Base-by-base conservation (phyloP, 2,329 filamentous ascomycete species). In the Colletotrichum lupini region DNA sequence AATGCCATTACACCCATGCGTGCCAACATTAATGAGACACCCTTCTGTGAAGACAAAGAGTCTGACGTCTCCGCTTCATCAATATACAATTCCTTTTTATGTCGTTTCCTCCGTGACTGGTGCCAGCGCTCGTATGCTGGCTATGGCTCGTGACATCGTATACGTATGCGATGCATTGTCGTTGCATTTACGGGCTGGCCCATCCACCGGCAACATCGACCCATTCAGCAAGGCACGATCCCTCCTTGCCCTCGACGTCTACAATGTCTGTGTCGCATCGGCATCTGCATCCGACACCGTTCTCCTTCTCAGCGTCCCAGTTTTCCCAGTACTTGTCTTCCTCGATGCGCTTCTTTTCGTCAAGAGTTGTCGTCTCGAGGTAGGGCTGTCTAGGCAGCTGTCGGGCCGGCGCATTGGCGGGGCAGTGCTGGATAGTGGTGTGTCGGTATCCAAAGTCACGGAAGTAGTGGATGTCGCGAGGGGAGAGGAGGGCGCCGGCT, bases 341-440 rank as follows among this genome's bases (percentile, higher is more conserved):
- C 82, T 98, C 95, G 72, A 91, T 89, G 60, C 96, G 92, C 83
- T 94, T 92, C 84, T 94, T 95, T 80, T 95, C 92, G 76, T 97
- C 93, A 16, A 88, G 79, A 0, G 94, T 97, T 19, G 94, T 97
- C 85, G 85, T 91, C 83, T 98, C 95, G 19, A 97, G 90, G 81
- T 88, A 98, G 1, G 94, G 95, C 65, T 92, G 88, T 70, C 95
- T 91, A 4, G 93, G 91, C 56, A 98, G 88, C 83, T 99, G 97
- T 60, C 94, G 92, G 14, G 93, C 92, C 0, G 96, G 97, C 3
- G 97, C 97, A 80, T 99, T 99, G 67, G 95, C 95, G 1, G 97
- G 97, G 80, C 97, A 99, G 83, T 99, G 97, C 84, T 98, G 96
- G 80, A 99, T 99, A 4, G 97, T 99, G 7, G 97, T 99, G 84